Evolutionary conservation across 352 stramenopile genomes (phyloP), one percentile per base, ranked within the genome.

Genomic region (Phytophthora ramorum): DNA sequence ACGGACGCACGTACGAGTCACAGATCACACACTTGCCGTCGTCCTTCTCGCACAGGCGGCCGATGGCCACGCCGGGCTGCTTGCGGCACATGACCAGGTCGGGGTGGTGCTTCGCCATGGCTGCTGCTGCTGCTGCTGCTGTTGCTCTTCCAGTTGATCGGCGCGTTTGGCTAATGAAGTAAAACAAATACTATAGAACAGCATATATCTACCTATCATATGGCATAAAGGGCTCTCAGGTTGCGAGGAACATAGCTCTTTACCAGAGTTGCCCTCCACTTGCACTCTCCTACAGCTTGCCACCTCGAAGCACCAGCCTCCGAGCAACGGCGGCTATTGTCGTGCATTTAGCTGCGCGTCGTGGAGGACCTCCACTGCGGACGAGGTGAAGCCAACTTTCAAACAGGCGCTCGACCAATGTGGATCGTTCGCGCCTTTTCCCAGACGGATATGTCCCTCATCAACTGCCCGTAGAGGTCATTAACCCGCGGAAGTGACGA

Each of bases 11-110:
- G 80, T 99, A 99, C 56, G 95, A 99, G 90, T 99, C 98, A 78
- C 98, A 99, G 69, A 99, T 98, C 24, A 99, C 97, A 68, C 98
- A 99, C 81, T 99, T 99, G 56, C 97, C 98, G 76, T 99, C 98
- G 78, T 98, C 96, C 83, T 99, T 99, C 79, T 99, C 97, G 66
- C 98, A 99, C 8, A 99, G 83, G 12, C 97, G 90, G 28, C 93
- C 95, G 77, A 98, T 98, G 8, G 94, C 95, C 68, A 99, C 96
- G 64, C 98, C 98, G 35, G 98, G 97, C 76, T 99, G 97, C 91
- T 99, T 99, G 64, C 98, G 92, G 87, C 98, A 99, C 96, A 99
- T 99, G 55, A 99, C 95, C 45, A 99, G 87, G 81, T 99, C 98
- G 26, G 97, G 97, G 86, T 99, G 98, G 85, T 99, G 98, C 85